Evolutionary conservation across 257 asterid species (phyloP).

Genomic region (Linaria vulgaris): DNA sequence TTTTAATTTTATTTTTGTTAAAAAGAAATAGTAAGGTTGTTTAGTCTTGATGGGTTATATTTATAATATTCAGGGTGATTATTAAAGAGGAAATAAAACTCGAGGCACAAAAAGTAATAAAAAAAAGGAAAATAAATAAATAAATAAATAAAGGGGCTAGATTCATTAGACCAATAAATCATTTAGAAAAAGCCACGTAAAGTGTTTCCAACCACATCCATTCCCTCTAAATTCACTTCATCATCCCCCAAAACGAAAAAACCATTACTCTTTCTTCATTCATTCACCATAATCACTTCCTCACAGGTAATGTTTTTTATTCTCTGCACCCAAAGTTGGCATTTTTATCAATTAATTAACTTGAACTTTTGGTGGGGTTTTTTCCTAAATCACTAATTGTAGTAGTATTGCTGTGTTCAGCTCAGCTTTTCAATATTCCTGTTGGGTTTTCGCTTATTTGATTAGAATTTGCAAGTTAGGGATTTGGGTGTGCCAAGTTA

Average conservation of each 20-base stretch:
- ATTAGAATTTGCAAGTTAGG: not conserved
- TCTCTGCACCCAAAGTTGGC: not conserved
- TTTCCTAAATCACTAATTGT: not conserved
- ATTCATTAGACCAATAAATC: constrained; percentile 31
- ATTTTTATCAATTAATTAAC: not conserved
- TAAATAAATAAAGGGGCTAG: constrained; percentile 9
- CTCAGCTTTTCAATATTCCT: constrained; percentile 24
- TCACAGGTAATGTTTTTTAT: constrained; percentile 30
- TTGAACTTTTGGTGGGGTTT: constrained; percentile 11
- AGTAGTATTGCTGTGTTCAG: not conserved
- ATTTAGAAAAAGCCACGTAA: constrained; percentile 54
- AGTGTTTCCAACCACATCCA: constrained; percentile 54
- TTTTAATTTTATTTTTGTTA: too few relatives aligned
- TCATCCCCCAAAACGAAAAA: constrained; percentile 12
- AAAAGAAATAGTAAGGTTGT: too few relatives aligned
- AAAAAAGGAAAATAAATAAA: constrained; percentile 27
- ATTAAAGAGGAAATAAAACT: too few relatives aligned
- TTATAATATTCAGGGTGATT: too few relatives aligned
- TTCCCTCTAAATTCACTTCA: constrained; percentile 46
- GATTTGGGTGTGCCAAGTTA: not conserved
- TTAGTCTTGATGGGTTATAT: too few relatives aligned
- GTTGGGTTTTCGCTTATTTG: constrained; percentile 19
- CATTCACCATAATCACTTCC: constrained; percentile 15
- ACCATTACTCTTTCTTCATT: constrained; percentile 17
- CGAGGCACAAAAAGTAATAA: not conserved